Evolutionary conservation across 495 filamentous ascomycete genomes (phyloP).

Genomic region (Hypoxylon lenormandii): DNA sequence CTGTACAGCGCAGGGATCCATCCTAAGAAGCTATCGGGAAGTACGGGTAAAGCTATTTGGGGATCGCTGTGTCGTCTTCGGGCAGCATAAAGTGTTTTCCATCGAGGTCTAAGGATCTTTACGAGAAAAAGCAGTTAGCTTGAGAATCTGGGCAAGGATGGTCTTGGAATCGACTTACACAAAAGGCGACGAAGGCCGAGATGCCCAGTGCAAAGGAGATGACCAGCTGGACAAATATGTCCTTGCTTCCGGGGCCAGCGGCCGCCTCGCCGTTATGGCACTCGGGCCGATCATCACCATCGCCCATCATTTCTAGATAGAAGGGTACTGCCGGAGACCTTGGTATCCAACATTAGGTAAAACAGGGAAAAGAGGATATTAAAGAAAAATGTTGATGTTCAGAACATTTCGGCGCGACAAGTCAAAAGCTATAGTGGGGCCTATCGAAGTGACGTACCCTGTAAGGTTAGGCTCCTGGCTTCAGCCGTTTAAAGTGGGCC

Average conservation of each 20-base stretch:
- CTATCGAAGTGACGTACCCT: constrained; percentile 24
- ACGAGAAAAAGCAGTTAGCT: constrained; percentile 24
- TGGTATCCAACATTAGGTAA: constrained; percentile 31
- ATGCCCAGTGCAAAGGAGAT: constrained; percentile 64
- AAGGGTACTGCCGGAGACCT: constrained; percentile 7
- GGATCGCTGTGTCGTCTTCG: constrained; percentile 76
- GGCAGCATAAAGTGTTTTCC: constrained; percentile 91
- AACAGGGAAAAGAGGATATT: neutral
- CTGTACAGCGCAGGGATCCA: constrained; percentile 92
- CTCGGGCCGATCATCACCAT: constrained; percentile 29
- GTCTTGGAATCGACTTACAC: constrained; percentile 53
- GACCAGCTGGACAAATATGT: constrained; percentile 65
- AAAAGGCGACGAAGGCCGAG: constrained; percentile 66
- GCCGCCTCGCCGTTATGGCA: constrained; percentile 51
- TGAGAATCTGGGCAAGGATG: neutral
- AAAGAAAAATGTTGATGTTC: constrained; percentile 4
- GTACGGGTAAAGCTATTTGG: constrained; percentile 79
- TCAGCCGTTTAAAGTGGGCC: neutral
- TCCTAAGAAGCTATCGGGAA: constrained; percentile 88
- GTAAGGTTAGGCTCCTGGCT: constrained; percentile 31
- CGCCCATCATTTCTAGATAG: constrained; percentile 24
- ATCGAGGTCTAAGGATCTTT: constrained; percentile 84
- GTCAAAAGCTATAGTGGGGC: constrained; percentile 36
- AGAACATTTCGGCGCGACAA: constrained; percentile 11
- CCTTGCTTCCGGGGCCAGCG: constrained; percentile 52